Base-by-base conservation (phyloP, 345 rosid species). In the Lagerstroemia speciosa region DNA sequence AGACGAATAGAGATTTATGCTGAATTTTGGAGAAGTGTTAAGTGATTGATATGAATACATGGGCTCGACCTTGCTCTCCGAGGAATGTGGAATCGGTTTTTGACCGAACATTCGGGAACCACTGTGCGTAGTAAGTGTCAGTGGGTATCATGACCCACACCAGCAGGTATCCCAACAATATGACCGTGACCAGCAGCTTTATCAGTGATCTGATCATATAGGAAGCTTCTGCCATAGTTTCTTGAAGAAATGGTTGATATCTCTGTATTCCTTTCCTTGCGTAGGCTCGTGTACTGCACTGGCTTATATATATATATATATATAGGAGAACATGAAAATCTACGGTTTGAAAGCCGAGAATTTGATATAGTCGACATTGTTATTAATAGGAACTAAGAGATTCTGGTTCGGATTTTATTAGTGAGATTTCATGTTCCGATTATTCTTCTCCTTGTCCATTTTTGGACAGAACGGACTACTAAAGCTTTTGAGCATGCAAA, bases 121-220 rank as follows among this genome's bases (percentile, higher is more conserved):
- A 84, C 24, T 52, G 66, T 22, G 34, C 5, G 62, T 66, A 76
- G 64, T 71, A 82, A 1, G 73, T 74, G 62, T 74, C 68, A 0
- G 85, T 82, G 6, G 85, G 77, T 65, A 64, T 78, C 82, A 84
- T 62, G 43, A 73, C 26, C 84, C 83, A 80, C 26, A 82, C 24
- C 75, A 67, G 32, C 41, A 78, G 36, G 71, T 79, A 75, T 3
- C 82, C 82, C 62, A 82, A 69, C 67, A 78, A 78, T 11, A 84
- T 37, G 40, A 69, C 64, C 45, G 22, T 10, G 24, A 45, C 17
- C 24, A 79, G 8, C 26, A 77, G 48, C 74, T 17, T 68, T 57
- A 70, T 77, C 52, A 64, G 60, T 65, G 65, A 41, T 74, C 67
- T 37, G 70, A 46, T 48, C 52, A 31, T 19, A 19, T 0, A 69